phyloP scores from a whole-genome alignment of 2,329 filamentous ascomycete species.

The Aspergillus felis region DNA sequence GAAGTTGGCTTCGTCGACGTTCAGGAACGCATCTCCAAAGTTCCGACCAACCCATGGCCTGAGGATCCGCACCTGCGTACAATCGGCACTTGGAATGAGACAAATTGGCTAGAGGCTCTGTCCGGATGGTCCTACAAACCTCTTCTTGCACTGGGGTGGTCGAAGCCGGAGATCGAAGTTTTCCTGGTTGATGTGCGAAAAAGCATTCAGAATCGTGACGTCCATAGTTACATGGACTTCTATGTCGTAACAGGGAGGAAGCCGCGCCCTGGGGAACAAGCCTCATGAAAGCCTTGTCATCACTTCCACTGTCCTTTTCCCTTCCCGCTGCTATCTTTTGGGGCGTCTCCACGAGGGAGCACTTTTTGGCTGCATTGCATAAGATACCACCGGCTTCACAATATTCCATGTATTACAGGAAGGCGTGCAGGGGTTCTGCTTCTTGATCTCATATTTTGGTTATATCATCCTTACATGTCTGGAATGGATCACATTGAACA shows the following conservation, averaged over 20 bases:
- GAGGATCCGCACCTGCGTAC: constrained; percentile 45
- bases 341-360: not conserved
- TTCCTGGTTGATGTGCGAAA: constrained; percentile 43
- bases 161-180: constrained; percentile 44
- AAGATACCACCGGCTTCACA: constrained; percentile 24
- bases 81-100: constrained; percentile 48
- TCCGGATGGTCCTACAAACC: constrained; percentile 44
- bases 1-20: constrained; percentile 58
- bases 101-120: constrained; percentile 43
- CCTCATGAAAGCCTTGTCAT: not conserved
- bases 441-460: not conserved
- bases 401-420: constrained; percentile 18
- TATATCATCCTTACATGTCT: constrained; percentile 1
- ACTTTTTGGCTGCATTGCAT: constrained; percentile 22
- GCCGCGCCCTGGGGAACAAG: constrained; percentile 20
- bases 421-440: constrained; percentile 17
- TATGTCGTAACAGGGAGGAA: constrained; percentile 38
- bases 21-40: constrained; percentile 49
- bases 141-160: constrained; percentile 41
- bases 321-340: constrained; percentile 3
- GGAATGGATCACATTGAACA: not conserved
- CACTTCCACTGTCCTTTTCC: not conserved
- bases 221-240: constrained; percentile 41
- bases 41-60: constrained; percentile 52
- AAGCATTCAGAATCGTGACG: constrained; percentile 36